These are phyloP conservation scores for Volutella citrinella DNA, from an alignment of 2,329 filamentous ascomycete species.

Conservation along the genomic window DNA sequence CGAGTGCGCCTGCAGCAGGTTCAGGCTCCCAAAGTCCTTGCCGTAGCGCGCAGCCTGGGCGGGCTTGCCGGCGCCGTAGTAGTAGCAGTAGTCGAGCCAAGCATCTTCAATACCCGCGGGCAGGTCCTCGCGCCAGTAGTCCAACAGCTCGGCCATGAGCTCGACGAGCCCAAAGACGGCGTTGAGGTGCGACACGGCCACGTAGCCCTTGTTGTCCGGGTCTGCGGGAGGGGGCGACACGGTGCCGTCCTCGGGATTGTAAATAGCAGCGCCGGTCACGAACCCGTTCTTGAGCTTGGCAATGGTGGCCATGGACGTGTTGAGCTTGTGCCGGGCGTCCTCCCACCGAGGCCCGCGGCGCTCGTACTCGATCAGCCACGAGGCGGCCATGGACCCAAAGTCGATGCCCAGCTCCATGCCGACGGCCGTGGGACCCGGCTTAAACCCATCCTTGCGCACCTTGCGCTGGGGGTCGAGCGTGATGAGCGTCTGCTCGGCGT, in stretches of 20 bases:
- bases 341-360: constrained; percentile 51
- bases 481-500: constrained; percentile 51
- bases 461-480: constrained; percentile 57
- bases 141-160: constrained; percentile 53
- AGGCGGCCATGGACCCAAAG: constrained; percentile 54
- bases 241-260: constrained; percentile 46
- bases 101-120: constrained; percentile 49
- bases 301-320: constrained; percentile 47
- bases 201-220: constrained; percentile 46
- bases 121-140: constrained; percentile 43
- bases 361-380: constrained; percentile 61
- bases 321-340: constrained; percentile 49
- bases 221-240: constrained; percentile 52
- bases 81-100: constrained; percentile 60
- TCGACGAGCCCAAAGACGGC: constrained; percentile 59
- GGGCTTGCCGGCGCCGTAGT: constrained; percentile 46
- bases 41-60: constrained; percentile 56
- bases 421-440: constrained; percentile 39
- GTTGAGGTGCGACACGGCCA: constrained; percentile 53
- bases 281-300: constrained; percentile 56
- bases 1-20: constrained; percentile 55
- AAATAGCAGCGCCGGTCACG: constrained; percentile 53
- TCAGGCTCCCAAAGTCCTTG: constrained; percentile 42
- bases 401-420: constrained; percentile 57
- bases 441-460: constrained; percentile 51